phyloP scores from a whole-genome alignment of 1,284 basidiomycete species.

The Cryptococcus sp. region DNA sequence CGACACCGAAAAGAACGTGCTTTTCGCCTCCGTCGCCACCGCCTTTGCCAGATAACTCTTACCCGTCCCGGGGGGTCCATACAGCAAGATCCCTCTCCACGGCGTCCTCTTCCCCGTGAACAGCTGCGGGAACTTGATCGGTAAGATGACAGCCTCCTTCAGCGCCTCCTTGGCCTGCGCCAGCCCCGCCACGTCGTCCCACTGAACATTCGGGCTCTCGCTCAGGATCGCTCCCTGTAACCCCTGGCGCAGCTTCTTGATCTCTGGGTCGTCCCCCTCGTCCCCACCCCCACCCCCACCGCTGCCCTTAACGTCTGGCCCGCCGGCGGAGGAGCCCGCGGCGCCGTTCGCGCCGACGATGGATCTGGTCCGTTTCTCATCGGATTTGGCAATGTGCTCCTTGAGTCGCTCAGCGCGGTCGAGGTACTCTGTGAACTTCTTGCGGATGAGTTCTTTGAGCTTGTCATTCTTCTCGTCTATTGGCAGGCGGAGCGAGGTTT shows the following conservation, averaged over 20 bases:
- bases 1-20: slow-evolving; percentile 96
- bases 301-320: slow-evolving; percentile 53
- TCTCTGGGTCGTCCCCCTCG: slow-evolving; percentile 82
- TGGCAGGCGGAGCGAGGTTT: neutral
- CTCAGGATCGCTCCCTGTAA: slow-evolving; percentile 83
- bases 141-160: slow-evolving; percentile 97
- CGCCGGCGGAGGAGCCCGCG: slow-evolving; percentile 60
- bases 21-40: slow-evolving; percentile 97
- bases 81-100: slow-evolving; percentile 92
- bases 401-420: slow-evolving; percentile 90
- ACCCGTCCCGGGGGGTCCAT: slow-evolving; percentile 90
- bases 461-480: slow-evolving; percentile 95
- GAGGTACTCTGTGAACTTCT: slow-evolving; percentile 90
- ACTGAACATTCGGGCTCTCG: slow-evolving; percentile 93
- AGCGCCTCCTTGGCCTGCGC: slow-evolving; percentile 91
- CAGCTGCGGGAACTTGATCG: slow-evolving; percentile 97
- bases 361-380: slow-evolving; percentile 68
- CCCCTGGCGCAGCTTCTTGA: slow-evolving; percentile 89
- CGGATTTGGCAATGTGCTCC: slow-evolving; percentile 64
- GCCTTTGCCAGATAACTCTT: slow-evolving; percentile 93
- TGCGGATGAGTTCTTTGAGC: slow-evolving; percentile 79
- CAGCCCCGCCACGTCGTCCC: slow-evolving; percentile 97
- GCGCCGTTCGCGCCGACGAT: slow-evolving; percentile 73
- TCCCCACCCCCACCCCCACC: slow-evolving; percentile 65
- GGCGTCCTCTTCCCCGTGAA: slow-evolving; percentile 98